Evolutionary conservation across 805 yeast genomes (phyloP).

Genomic region (Blastobotrys robertii): DNA sequence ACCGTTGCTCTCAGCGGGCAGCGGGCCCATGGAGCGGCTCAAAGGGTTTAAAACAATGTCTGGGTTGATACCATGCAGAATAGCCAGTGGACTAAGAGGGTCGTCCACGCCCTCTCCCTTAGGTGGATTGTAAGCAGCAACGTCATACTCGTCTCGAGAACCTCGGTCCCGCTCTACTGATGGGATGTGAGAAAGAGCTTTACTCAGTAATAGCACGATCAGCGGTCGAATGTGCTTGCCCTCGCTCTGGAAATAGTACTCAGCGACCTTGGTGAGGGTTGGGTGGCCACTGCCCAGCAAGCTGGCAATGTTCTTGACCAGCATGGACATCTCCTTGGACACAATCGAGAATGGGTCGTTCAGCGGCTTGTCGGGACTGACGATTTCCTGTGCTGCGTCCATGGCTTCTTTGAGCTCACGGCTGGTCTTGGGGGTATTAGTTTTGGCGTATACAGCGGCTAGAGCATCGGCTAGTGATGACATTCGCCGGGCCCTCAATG

Average conservation of each 20-base stretch:
- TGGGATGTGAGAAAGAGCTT: constrained; percentile 71
- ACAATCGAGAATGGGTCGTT: constrained; percentile 87
- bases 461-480: too few relatives aligned
- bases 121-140: constrained; percentile 17
- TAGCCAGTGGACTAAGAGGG: constrained; percentile 64
- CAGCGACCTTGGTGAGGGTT: constrained; percentile 80
- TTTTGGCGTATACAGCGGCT: too few relatives aligned
- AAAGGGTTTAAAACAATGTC: constrained; percentile 67
- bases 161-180: constrained; percentile 54
- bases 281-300: constrained; percentile 93
- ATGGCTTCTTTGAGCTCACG: constrained; percentile 17
- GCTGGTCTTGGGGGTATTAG: constrained; percentile 6
- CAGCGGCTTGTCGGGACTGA: constrained; percentile 30
- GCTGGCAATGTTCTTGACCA: constrained; percentile 78
- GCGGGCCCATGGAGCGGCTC: constrained; percentile 64
- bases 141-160: constrained; percentile 37
- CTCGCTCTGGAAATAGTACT: constrained; percentile 90
- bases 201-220: constrained; percentile 71
- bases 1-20: constrained; percentile 61
- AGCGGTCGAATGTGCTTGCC: constrained; percentile 94
- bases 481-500: too few relatives aligned
- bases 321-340: constrained; percentile 80
- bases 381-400: constrained; percentile 22
- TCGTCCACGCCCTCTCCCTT: constrained; percentile 28
- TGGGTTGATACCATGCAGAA: constrained; percentile 89